These are phyloP conservation scores for Ceratonia siliqua DNA, from an alignment of 306 rosid species.

Conservation along the genomic window DNA sequence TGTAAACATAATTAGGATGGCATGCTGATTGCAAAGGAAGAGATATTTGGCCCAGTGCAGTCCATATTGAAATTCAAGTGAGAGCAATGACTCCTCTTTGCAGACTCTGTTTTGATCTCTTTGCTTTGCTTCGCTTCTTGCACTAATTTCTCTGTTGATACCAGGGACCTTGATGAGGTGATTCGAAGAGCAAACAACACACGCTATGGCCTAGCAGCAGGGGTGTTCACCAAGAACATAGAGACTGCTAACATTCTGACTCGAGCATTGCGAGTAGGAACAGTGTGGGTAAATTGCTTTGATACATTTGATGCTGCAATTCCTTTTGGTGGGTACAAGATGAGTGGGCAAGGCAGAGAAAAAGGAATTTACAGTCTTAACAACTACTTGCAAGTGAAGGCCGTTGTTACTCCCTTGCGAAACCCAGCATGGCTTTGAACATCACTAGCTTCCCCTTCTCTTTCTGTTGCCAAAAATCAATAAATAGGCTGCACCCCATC, in stretches of 20 bases:
- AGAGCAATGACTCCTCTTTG: slow-evolving; percentile 32
- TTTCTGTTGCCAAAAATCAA: slow-evolving; percentile 22
- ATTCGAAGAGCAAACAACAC: slow-evolving; percentile 67
- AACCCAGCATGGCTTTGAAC: slow-evolving; percentile 87
- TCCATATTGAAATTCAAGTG: slow-evolving; percentile 81
- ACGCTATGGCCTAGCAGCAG: slow-evolving; percentile 86
- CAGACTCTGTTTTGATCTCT: background rate
- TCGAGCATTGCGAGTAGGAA: slow-evolving; percentile 73
- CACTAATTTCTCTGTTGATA: slow-evolving; percentile 27
- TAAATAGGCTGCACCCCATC: slow-evolving; percentile 24
- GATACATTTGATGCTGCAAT: slow-evolving; percentile 84
- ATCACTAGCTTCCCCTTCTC: background rate
- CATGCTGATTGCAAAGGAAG: slow-evolving; percentile 82
- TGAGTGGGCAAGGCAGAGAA: slow-evolving; percentile 95
- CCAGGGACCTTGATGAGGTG: slow-evolving; percentile 75
- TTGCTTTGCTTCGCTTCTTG: background rate
- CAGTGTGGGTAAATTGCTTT: slow-evolving; percentile 81
- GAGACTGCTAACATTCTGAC: slow-evolving; percentile 78
- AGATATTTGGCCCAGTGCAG: slow-evolving; percentile 96
- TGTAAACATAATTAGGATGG: slow-evolving; percentile 57
- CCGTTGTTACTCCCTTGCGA: slow-evolving; percentile 72
- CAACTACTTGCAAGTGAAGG: slow-evolving; percentile 93
- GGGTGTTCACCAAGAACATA: slow-evolving; percentile 69
- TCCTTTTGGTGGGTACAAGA: slow-evolving; percentile 95
- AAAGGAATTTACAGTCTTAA: slow-evolving; percentile 78